Evolutionary conservation across 495 filamentous ascomycete genomes (phyloP).

Genomic region (Aspergillus hancockii): DNA sequence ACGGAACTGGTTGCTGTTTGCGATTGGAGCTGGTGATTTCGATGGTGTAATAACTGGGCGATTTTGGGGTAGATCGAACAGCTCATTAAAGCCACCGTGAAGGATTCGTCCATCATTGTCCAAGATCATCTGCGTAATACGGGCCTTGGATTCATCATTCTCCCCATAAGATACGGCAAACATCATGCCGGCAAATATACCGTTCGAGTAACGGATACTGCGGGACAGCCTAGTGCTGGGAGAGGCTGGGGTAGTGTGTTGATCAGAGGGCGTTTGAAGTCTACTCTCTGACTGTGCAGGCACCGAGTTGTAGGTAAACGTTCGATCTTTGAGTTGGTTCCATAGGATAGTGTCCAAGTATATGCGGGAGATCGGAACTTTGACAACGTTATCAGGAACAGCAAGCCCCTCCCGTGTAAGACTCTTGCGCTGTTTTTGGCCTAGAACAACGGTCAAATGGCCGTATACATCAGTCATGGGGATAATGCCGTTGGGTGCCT

Average conservation of each 20-base stretch:
- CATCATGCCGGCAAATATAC: constrained; percentile 72
- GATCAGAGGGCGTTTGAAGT: constrained; percentile 43
- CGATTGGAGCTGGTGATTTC: constrained; percentile 18
- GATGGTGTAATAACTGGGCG: constrained; percentile 31
- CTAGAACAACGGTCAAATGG: constrained; percentile 41
- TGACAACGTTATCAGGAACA: constrained; percentile 35
- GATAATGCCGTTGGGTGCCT: constrained; percentile 25
- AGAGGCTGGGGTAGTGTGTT: constrained; percentile 42
- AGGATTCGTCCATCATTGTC: constrained; percentile 73
- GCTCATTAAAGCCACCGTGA: constrained; percentile 74
- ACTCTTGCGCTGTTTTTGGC: constrained; percentile 49
- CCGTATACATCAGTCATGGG: constrained; percentile 51
- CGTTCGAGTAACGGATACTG: constrained; percentile 31
- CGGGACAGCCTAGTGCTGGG: constrained; percentile 45
- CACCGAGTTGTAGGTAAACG: constrained; percentile 33
- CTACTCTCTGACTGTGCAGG: constrained; percentile 23
- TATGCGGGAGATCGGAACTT: constrained; percentile 46
- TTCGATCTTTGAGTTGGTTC: constrained; percentile 49
- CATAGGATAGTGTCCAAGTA: constrained; percentile 54
- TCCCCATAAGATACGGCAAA: constrained; percentile 75
- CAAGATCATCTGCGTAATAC: constrained; percentile 49
- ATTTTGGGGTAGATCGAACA: constrained; percentile 64
- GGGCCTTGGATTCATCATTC: constrained; percentile 53
- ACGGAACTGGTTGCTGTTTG: constrained; percentile 34
- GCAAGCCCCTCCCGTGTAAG: constrained; percentile 35